Base-by-base conservation (phyloP, 1,284 basidiomycete genomes). In the Fistulina hepatica region DNA sequence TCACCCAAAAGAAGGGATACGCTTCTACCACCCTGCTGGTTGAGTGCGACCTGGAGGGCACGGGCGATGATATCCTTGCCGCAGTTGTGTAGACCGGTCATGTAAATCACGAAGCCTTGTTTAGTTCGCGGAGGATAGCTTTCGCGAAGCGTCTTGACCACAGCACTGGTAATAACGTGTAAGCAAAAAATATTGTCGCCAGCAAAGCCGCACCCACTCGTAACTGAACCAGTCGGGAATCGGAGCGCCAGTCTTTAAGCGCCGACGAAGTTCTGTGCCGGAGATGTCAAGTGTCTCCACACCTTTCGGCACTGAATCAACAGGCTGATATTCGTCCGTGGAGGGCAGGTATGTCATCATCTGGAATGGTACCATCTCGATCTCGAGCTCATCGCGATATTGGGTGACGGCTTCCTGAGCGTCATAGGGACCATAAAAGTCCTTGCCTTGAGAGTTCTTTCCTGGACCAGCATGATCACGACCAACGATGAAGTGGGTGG, bases 171-270 rank as follows among this genome's bases (percentile, higher is more conserved):
- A 3, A n/a, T 6, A 42, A 21, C 21, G 15, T 21, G 39, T 56
- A 16, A 55, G 44, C 36, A 33, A 21, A 28, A 25, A 20, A 26
- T 15, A 25, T n/a, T 10, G 28, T 17, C 13, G 21, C 9, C 13
- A 17, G 22, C 8, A 23, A 21, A 38, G 33, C 10, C 26, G 33
- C 21, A 64, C 80, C 47, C 52, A 86, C 72, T 91, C 89, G 62
- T 98, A 98, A 48, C 88, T 93, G 72, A 98, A 98, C 95, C 95
- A 98, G 58, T 97, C 91, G 24, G 94, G 94, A 57, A 98, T 98
- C 23, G 84, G 65, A 28, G 89, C 86, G 24, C 95, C 94, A 1
- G 85, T 92, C 59, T 80, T 82, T 34, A 98, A 70, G 33, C 94
- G 80, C 51, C 76, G 81, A 42, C 94, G 76, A 32, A 98, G 74